phyloP scores from a whole-genome alignment of 2,329 filamentous ascomycete species.

The Venturia aucupariae region DNA sequence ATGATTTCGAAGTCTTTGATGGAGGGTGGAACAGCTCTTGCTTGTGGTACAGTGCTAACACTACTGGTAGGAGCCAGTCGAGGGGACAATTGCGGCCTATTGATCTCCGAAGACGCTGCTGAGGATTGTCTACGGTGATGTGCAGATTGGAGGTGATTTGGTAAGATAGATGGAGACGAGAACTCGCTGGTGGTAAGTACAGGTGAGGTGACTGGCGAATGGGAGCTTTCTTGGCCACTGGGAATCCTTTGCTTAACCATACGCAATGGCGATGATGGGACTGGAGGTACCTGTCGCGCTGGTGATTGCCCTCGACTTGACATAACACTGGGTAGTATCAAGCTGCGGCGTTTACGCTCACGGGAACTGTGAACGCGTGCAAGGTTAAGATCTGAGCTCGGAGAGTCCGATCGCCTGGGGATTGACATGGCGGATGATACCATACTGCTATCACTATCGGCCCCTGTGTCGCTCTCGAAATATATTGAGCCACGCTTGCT shows the following conservation, averaged over 20 bases:
- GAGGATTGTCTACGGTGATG: conserved; percentile 89
- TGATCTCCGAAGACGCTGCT: conserved; percentile 63
- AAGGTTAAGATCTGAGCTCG: conserved; percentile 76
- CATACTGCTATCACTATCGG: conserved; percentile 80
- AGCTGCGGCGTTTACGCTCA: conserved; percentile 77
- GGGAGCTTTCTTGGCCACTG: conserved; percentile 53
- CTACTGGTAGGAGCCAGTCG: conserved; percentile 65
- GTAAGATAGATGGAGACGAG: conserved; percentile 58
- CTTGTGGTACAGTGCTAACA: conserved; percentile 68
- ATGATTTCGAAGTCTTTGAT: conserved; percentile 99
- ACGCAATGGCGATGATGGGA: conserved; percentile 67
- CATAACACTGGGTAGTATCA: conserved; percentile 69
- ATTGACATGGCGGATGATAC: conserved; percentile 69
- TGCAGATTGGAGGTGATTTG: conserved; percentile 39
- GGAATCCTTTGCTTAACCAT: conserved; percentile 71
- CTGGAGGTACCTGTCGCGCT: conserved; percentile 57
- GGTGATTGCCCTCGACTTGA: conserved; percentile 86
- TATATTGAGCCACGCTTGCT: conserved; percentile 70
- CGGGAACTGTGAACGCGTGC: conserved; percentile 67
- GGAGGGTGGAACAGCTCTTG: conserved; percentile 81
- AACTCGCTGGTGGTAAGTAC: conserved; percentile 77
- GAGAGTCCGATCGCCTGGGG: conserved; percentile 72
- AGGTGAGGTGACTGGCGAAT: conserved; percentile 83
- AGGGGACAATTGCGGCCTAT: conserved; percentile 68
- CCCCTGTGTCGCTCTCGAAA: conserved; percentile 73